A percentile compares a stretch with the other conserved stretches of the same genome.
Conservation (phyloP, 352 stramenopile species). For the Thalassiosira pacifica region DNA sequence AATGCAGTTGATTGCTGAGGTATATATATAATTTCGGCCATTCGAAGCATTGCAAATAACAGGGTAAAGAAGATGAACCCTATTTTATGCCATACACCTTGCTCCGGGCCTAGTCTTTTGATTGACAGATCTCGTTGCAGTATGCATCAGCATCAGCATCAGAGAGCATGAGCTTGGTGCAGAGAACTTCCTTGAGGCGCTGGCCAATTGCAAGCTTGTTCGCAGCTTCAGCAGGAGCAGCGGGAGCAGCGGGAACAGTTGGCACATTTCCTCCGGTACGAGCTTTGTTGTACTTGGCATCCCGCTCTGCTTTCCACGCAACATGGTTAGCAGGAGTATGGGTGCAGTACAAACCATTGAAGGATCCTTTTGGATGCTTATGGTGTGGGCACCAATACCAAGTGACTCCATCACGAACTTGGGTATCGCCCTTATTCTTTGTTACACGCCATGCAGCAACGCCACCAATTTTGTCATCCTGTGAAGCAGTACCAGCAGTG, state of each 20-base stretch:
- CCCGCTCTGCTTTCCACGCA: no score
- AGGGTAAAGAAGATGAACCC: constrained; percentile 9
- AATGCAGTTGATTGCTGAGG: no score
- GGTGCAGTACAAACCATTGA: constrained; percentile 1
- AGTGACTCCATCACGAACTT: no score
- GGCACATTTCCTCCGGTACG: neutral
- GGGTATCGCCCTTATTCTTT: neutral
- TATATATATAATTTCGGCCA: no score
- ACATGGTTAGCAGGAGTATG: neutral
- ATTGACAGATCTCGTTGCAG: neutral
- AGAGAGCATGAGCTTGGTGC: constrained; percentile 12
- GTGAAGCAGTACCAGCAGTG: neutral
- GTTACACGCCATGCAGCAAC: neutral
- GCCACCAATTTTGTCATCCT: neutral
- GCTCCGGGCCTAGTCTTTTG: constrained; percentile 38
- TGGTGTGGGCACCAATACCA: constrained; percentile 29
- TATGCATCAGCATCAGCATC: constrained; percentile 3
- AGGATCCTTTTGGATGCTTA: constrained; percentile 4
- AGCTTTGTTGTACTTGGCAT: neutral
- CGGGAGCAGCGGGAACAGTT: neutral
- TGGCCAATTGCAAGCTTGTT: neutral
- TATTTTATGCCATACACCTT: constrained; percentile 25
- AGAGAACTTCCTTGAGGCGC: constrained; percentile 28
- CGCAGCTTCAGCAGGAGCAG: neutral
- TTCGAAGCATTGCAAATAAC: constrained; percentile 17